Evolutionary conservation across 1,284 basidiomycete species (phyloP).

Genomic region (Pseudomicrostroma phylloplanum): DNA sequence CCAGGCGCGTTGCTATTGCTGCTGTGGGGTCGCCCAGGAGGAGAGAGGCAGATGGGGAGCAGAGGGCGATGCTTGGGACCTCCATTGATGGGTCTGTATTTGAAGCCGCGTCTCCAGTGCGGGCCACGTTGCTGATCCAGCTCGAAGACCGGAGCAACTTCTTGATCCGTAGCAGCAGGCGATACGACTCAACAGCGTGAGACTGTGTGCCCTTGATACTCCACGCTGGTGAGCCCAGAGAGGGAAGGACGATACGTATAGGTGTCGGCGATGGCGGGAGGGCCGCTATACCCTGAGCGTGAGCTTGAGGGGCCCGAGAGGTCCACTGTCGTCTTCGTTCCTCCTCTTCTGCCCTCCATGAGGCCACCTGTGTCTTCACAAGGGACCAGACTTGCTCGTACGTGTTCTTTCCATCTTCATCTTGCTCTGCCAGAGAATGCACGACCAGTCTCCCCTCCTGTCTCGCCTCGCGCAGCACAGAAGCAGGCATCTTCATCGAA

Average conservation of each 20-base stretch:
- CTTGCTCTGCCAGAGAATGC: neutral
- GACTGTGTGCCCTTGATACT: neutral
- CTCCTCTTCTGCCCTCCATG: neutral
- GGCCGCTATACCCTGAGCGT: neutral
- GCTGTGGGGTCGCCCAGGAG: neutral
- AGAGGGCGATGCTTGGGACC: neutral
- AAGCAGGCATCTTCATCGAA: neutral
- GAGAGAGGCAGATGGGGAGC: neutral
- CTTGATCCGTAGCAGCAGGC: constrained; percentile 2
- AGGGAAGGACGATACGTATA: neutral
- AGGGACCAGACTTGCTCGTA: constrained; percentile 1
- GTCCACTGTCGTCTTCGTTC: constrained; percentile 1
- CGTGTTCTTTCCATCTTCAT: neutral
- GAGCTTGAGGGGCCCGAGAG: too few relatives aligned
- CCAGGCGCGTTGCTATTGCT: neutral
- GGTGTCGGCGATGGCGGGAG: neutral
- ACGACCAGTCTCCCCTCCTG: neutral
- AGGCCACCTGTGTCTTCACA: neutral
- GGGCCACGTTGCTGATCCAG: neutral
- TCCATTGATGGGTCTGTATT: constrained; percentile 1
- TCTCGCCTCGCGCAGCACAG: neutral
- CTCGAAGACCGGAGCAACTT: neutral
- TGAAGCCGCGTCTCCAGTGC: neutral
- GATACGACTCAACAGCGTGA: neutral
- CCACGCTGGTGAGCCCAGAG: neutral